Conservation (phyloP, 805 yeast species). For the Metschnikowia amazonensis region DNA sequence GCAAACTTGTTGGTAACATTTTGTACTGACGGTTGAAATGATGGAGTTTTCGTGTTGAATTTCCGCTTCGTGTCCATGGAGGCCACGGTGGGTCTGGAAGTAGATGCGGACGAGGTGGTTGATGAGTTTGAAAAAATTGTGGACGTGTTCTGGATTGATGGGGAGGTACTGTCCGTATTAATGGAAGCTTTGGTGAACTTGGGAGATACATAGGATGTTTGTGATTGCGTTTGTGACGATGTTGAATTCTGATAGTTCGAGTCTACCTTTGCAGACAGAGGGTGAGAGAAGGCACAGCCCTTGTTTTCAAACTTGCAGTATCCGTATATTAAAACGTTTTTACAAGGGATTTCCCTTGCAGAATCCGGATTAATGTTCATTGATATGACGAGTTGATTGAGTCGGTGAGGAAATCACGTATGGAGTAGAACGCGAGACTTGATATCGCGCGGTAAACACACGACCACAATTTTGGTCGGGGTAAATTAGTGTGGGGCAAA, state of each 20-base stretch:
- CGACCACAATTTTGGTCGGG: slow-evolving; percentile 2
- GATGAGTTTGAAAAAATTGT: slow-evolving; percentile 1
- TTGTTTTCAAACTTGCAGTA: slow-evolving; percentile 83
- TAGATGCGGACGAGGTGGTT: slow-evolving; percentile 21
- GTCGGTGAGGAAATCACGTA: not conserved
- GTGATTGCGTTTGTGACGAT: slow-evolving; percentile 6
- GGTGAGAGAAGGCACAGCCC: slow-evolving; percentile 75
- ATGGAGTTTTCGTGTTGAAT: slow-evolving; percentile 41
- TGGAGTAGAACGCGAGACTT: slow-evolving; percentile 1
- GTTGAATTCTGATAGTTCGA: slow-evolving; percentile 9
- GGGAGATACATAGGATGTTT: slow-evolving; percentile 1
- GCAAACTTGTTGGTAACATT: slow-evolving; percentile 37
- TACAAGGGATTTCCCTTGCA: slow-evolving; percentile 76
- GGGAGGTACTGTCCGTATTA: slow-evolving; percentile 30
- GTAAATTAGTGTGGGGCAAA: too few species aligned
- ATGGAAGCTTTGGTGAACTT: slow-evolving; percentile 4
- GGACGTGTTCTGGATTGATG: slow-evolving; percentile 3
- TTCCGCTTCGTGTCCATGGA: slow-evolving; percentile 21
- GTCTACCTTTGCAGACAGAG: slow-evolving; percentile 11
- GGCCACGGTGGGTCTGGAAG: slow-evolving; percentile 1
- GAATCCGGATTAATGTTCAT: slow-evolving; percentile 45
- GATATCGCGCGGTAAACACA: slow-evolving; percentile 5
- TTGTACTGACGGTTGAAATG: slow-evolving; percentile 39
- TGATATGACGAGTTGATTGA: not conserved
- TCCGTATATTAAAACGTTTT: slow-evolving; percentile 82